Evolutionary conservation across 495 filamentous ascomycete genomes (phyloP), one percentile per base, ranked within the genome.

Genomic region (Penicillium maclennaniae): DNA sequence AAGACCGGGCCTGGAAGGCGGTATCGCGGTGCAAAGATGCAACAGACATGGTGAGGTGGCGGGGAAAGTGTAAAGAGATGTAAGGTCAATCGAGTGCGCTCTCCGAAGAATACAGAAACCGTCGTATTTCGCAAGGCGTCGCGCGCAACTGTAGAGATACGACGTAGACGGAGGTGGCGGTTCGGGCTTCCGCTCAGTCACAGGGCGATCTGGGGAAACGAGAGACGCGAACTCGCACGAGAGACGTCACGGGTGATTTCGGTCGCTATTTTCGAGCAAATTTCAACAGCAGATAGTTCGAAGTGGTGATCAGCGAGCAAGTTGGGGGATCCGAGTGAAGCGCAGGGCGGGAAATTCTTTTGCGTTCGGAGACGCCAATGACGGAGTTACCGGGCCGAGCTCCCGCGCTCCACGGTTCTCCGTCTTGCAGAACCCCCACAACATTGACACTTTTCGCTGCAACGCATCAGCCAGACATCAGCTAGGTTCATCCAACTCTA

Each of bases 1-100:
- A 66, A 61, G 86, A 89, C 54, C 86, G 79, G 47, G 77, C 85
- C 70, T 89, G 86, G 58, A 85, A 85, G 54, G 85, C 83, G 55
- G 83, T 79, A 51, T 87, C 80, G 49, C 82, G 83, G 56, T 79
- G 78, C 38, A 83, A 62, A 31, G 75, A 71, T 28, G 82, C 64
- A 51, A 79, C 76, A 55, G 78, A 81, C 74, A 75, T 76, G 53
- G 52, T 70, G 28, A 20, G 39, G 45, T 12, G 43, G 16, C 31
- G 8, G 20, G 23, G 34, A 55, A 36, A 70, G 58, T 45, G 71
- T 51, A 51, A 78, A 78, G 78, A 82, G 79, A 28, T 36, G 16
- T 28, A 26, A 43, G 21, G 19, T 45, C 23, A 16, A 31, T n/a
- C 15, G 7, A 9, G 23, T 4, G 26, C 43, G 43, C 14, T 42